Evolutionary conservation across 1,139 yeast species (phyloP).

Genomic region (Blastobotrys indianensis): DNA sequence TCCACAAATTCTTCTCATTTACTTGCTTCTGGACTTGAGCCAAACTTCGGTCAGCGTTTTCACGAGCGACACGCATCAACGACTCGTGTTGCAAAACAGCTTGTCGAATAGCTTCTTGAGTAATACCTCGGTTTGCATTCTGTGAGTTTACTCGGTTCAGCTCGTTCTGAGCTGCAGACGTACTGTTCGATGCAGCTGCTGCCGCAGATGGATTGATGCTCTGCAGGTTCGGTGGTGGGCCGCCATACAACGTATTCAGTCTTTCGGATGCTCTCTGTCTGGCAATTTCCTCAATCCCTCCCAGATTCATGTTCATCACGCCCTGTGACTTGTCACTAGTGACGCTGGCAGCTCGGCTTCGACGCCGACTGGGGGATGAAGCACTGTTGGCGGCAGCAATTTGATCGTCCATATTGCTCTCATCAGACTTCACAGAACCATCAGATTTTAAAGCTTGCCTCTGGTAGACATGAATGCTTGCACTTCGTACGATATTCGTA

Average conservation of each 20-base stretch:
- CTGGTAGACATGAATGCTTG: conserved; percentile 5
- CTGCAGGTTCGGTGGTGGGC: conserved; percentile 7
- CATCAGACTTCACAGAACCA: too few relatives aligned
- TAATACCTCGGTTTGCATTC: too few relatives aligned
- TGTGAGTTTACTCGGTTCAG: background rate
- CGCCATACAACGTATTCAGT: conserved; percentile 27
- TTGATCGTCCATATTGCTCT: too few relatives aligned
- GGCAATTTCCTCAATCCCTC: conserved; percentile 30
- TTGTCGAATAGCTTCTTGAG: too few relatives aligned
- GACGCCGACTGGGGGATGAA: background rate
- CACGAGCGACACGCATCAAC: conserved; percentile 28
- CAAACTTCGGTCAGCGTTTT: conserved; percentile 31
- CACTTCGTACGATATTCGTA: conserved; percentile 4
- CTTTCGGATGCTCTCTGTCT: conserved; percentile 32
- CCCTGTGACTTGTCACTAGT: background rate
- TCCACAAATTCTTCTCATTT: conserved; percentile 32
- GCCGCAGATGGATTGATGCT: conserved; percentile 1
- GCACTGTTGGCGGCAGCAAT: too few relatives aligned
- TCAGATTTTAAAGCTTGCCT: background rate
- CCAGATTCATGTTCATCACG: conserved; percentile 17
- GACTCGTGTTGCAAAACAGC: conserved; percentile 13
- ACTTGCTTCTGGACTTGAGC: conserved; percentile 37
- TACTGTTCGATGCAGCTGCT: too few relatives aligned
- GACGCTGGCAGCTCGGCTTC: background rate
- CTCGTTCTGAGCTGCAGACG: conserved; percentile 1